A percentile compares a stretch with the other conserved stretches of the same genome.
Evolutionary conservation across 2,329 filamentous ascomycete genomes (phyloP).

Genomic region (Penicillium palitans): DNA sequence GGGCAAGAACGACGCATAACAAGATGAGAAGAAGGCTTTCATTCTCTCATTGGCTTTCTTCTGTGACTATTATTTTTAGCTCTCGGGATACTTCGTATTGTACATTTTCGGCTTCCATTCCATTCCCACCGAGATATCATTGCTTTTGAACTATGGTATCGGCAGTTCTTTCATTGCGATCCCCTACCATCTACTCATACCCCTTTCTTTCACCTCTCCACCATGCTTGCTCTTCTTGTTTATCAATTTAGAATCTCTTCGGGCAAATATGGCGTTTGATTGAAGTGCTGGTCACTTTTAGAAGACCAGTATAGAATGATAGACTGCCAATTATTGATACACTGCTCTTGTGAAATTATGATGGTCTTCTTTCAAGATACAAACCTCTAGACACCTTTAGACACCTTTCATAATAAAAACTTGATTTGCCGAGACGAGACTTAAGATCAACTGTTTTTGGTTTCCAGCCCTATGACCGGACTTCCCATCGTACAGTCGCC

Average conservation of each 20-base stretch:
- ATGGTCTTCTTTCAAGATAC: not conserved
- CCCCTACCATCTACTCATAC: not conserved
- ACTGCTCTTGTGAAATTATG: not conserved
- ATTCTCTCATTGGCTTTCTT: not conserved
- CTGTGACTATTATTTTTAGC: not conserved
- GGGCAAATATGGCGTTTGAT: not conserved
- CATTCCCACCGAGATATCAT: not conserved
- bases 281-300: not conserved
- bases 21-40: not conserved
- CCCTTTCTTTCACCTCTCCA: not conserved
- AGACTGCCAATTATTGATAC: not conserved
- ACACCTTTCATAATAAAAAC: not conserved
- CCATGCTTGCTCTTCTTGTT: not conserved
- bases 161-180: not conserved
- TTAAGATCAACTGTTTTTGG: not conserved
- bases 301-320: not conserved
- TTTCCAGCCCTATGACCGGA: not conserved
- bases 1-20: constrained; percentile 21
- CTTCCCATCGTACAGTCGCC: constrained; percentile 28
- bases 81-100: not conserved
- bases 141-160: not conserved
- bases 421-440: too few species aligned
- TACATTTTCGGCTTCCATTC: not conserved
- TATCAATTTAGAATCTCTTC: not conserved
- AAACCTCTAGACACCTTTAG: not conserved